A percentile compares a stretch with the other conserved stretches of the same genome.
phyloP scores from a whole-genome alignment of 2,329 filamentous ascomycete species.

The Fusarium denticulatum region DNA sequence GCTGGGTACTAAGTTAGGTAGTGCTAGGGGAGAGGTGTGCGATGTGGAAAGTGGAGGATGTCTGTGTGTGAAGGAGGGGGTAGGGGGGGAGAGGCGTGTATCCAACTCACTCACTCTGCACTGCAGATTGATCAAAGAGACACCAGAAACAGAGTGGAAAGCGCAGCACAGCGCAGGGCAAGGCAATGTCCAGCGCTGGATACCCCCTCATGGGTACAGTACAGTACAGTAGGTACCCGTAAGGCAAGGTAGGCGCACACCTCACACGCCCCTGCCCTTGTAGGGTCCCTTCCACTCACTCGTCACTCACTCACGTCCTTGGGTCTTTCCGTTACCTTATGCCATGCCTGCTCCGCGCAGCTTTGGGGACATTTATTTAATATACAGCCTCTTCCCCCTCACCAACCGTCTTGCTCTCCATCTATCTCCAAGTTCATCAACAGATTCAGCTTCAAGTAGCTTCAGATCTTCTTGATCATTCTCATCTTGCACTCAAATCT shows the following conservation, averaged over 20 bases:
- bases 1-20: not conserved
- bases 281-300: constrained; percentile 12
- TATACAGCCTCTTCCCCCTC: constrained; percentile 46
- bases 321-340: constrained; percentile 11
- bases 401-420: constrained; percentile 32
- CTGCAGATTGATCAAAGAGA: constrained; percentile 14
- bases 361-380: constrained; percentile 49
- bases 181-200: constrained; percentile 10
- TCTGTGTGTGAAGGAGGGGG: constrained; percentile 9
- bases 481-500: constrained; percentile 10
- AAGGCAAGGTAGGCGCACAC: not conserved
- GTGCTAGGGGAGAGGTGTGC: constrained; percentile 10
- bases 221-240: not conserved
- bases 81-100: constrained; percentile 6
- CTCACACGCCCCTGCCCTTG: constrained; percentile 4
- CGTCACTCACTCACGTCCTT: constrained; percentile 30
- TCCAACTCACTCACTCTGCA: not conserved
- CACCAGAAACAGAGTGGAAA: not conserved
- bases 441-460: constrained; percentile 26
- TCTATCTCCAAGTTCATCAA: constrained; percentile 37
- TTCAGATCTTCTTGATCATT: constrained; percentile 29
- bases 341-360: constrained; percentile 27
- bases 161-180: not conserved
- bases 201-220: constrained; percentile 11
- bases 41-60: not conserved